phyloP scores from a whole-genome alignment of 768 basidiomycete species.

The Auricularia sp. region DNA sequence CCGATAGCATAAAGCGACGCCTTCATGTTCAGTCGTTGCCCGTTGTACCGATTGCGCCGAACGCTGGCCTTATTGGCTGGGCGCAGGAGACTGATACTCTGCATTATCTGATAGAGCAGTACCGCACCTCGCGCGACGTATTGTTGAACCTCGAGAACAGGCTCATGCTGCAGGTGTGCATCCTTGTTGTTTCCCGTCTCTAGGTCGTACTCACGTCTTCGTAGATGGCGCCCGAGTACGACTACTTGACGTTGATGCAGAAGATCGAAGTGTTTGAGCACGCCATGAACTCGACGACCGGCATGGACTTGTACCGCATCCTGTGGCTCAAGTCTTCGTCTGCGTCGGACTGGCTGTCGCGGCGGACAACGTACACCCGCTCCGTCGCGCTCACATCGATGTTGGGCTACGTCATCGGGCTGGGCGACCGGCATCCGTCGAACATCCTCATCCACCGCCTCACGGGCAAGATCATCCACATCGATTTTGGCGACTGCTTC shows the following conservation, averaged over 20 bases:
- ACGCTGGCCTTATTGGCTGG: constrained; percentile 39
- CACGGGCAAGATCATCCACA: constrained; percentile 36
- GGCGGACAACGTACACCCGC: constrained; percentile 37
- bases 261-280: constrained; percentile 45
- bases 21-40: constrained; percentile 36
- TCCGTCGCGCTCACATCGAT: constrained; percentile 36
- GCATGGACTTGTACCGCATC: constrained; percentile 41
- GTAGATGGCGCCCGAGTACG: constrained; percentile 39
- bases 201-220: background rate
- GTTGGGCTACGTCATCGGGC: constrained; percentile 40
- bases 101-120: constrained; percentile 36
- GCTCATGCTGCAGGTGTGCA: constrained; percentile 35
- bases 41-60: constrained; percentile 37
- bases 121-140: constrained; percentile 36
- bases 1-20: constrained; percentile 38
- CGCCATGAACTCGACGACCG: constrained; percentile 39
- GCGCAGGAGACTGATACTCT: constrained; percentile 36
- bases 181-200: background rate
- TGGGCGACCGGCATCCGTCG: constrained; percentile 40
- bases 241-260: constrained; percentile 33
- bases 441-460: constrained; percentile 37
- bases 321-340: constrained; percentile 40
- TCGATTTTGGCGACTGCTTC: constrained; percentile 37
- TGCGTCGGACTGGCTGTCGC: constrained; percentile 39
- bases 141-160: constrained; percentile 40